Percentiles rank a stretch among this genome's conserved stretches.
These are phyloP conservation scores for Purshia tridentata DNA, from an alignment of 306 rosid genomes.

Conservation along the genomic window DNA sequence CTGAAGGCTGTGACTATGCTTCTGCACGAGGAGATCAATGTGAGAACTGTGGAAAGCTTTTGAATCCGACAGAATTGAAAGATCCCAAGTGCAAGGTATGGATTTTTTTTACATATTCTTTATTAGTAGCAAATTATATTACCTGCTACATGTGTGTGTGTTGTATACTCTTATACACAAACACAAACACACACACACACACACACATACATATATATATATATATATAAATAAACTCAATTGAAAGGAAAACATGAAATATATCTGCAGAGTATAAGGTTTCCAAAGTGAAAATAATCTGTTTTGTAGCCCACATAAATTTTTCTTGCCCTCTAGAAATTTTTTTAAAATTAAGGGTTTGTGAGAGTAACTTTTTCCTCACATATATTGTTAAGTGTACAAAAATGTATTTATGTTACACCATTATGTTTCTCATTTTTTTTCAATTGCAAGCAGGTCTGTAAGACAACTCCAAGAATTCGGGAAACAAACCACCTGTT, in stretches of 20 bases:
- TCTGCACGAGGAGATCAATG: slow-evolving; percentile 98
- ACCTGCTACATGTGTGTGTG: neutral
- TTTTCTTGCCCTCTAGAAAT: neutral
- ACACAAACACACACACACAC: no score
- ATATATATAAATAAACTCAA: neutral
- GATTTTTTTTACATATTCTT: neutral
- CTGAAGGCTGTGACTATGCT: slow-evolving; percentile 72
- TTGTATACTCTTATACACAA: no score
- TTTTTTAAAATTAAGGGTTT: neutral
- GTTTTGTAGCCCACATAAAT: neutral
- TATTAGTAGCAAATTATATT: neutral
- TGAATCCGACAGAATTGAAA: slow-evolving; percentile 80
- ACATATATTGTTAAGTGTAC: neutral
- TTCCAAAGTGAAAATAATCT: neutral
- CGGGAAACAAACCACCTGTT: slow-evolving; percentile 89
- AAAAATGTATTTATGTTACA: neutral
- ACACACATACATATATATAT: no score
- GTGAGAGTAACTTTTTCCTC: neutral
- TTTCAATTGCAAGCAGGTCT: slow-evolving; percentile 47
- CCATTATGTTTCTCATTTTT: neutral
- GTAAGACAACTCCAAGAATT: slow-evolving; percentile 67
- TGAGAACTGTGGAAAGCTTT: slow-evolving; percentile 91
- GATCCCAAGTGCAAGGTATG: slow-evolving; percentile 89
- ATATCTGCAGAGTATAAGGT: neutral
- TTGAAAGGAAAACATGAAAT: neutral